Evolutionary conservation across 306 rosid species (phyloP).

Genomic region (Castanospermum australe): DNA sequence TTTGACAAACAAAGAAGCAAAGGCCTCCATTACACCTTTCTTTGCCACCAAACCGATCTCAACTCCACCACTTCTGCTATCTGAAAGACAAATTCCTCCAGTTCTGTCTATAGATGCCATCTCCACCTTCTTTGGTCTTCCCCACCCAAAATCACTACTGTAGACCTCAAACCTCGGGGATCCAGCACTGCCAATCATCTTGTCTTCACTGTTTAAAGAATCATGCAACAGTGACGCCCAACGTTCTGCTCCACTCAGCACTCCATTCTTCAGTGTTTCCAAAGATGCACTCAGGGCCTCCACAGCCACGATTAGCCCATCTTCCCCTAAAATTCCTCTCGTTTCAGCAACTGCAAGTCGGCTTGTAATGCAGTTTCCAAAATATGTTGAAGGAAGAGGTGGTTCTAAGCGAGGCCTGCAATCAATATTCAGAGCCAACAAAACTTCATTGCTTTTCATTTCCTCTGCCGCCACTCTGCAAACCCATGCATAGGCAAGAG

Average conservation of each 20-base stretch:
- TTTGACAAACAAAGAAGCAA: constrained; percentile 33
- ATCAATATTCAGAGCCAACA: constrained; percentile 7
- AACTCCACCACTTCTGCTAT: constrained; percentile 39
- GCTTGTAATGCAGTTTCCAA: constrained; percentile 45
- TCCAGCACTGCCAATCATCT: constrained; percentile 34
- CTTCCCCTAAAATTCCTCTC: constrained; percentile 20
- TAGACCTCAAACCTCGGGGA: constrained; percentile 53
- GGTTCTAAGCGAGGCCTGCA: constrained; percentile 39
- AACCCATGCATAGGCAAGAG: constrained; percentile 32
- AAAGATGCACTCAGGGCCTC: constrained; percentile 21
- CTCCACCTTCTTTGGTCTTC: constrained; percentile 59
- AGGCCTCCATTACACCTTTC: constrained; percentile 17
- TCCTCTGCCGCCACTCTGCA: constrained; percentile 37
- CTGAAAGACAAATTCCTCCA: constrained; percentile 37
- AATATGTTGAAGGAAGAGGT: constrained; percentile 43
- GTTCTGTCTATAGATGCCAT: constrained; percentile 37
- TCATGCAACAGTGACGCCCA: constrained; percentile 3
- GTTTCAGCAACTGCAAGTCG: neutral
- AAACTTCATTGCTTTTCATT: neutral
- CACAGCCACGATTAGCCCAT: constrained; percentile 28
- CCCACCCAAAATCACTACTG: constrained; percentile 59
- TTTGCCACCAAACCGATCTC: constrained; percentile 41
- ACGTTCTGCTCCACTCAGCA: constrained; percentile 34
- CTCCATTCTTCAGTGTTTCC: constrained; percentile 36
- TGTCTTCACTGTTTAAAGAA: neutral